Conservation (phyloP, 208 protist genomes). For the Crithidia brevicula region DNA sequence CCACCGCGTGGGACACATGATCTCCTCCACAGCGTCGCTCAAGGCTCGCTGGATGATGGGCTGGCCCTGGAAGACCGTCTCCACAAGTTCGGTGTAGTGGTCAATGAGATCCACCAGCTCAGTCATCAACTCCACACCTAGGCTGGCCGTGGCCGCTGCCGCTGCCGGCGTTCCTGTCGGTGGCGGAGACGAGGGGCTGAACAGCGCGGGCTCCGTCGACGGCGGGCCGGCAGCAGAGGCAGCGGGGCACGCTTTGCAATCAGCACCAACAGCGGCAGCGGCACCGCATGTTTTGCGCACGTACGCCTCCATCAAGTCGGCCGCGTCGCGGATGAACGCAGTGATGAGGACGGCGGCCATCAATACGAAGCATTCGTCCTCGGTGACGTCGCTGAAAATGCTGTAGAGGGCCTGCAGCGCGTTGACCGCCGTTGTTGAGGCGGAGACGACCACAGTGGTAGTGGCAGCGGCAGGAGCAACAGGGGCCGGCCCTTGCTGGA, state of each 20-base stretch:
- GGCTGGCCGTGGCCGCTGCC: not conserved
- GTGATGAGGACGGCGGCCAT: slow-evolving; percentile 59
- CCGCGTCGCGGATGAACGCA: slow-evolving; percentile 46
- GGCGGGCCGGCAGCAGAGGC: not conserved
- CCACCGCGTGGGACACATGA: slow-evolving; percentile 61
- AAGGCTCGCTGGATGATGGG: slow-evolving; percentile 44
- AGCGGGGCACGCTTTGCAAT: not conserved
- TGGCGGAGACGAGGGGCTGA: not conserved
- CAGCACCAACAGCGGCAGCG: not conserved
- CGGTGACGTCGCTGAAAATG: slow-evolving; percentile 42
- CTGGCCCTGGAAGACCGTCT: slow-evolving; percentile 40
- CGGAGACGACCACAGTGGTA: not conserved
- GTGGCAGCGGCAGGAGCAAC: no score
- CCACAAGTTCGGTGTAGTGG: slow-evolving; percentile 44
- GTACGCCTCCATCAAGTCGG: slow-evolving; percentile 34
- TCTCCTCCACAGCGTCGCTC: slow-evolving; percentile 51
- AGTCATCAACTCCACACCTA: slow-evolving; percentile 39
- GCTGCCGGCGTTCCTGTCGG: not conserved
- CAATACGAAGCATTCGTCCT: slow-evolving; percentile 55
- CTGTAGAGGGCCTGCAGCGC: slow-evolving; percentile 42
- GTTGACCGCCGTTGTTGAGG: not conserved
- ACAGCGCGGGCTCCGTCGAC: not conserved
- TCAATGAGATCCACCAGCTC: slow-evolving; percentile 24
- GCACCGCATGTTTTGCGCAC: slow-evolving; percentile 1
- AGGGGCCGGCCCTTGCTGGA: no score